Evolutionary conservation across 352 stramenopile species (phyloP).

Genomic region (Thalassiosira delicatula): DNA sequence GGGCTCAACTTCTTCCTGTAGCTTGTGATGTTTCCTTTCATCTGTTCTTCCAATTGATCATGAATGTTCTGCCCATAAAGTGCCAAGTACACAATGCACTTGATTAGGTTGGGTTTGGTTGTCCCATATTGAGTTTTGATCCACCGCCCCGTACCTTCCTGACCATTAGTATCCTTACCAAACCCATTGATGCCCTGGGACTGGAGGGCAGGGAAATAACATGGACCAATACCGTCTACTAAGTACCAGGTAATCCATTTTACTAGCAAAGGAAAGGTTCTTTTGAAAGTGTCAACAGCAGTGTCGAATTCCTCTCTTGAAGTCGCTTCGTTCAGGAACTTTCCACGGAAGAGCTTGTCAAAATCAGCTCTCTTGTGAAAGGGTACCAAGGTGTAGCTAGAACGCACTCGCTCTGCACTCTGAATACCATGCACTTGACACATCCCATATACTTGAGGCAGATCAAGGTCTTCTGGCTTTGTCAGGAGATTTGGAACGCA

Average conservation of each 20-base stretch:
- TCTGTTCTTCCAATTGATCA: not conserved
- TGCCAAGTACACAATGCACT: not conserved
- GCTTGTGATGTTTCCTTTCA: not conserved
- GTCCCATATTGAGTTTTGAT: not conserved
- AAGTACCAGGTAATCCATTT: not conserved
- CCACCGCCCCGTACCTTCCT: not conserved
- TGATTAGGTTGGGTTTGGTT: not conserved
- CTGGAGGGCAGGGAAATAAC: not conserved
- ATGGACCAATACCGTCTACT: not conserved
- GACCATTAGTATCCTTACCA: constrained; percentile 1
- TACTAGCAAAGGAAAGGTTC: not conserved
- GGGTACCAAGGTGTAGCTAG: not conserved
- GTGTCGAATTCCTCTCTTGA: not conserved
- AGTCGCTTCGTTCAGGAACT: not conserved
- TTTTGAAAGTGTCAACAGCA: not conserved
- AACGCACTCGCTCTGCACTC: not conserved
- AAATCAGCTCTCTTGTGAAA: not conserved
- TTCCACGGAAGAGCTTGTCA: not conserved
- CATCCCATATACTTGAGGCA: not conserved
- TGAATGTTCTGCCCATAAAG: not conserved
- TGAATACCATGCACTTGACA: not conserved
- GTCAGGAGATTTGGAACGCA: not conserved
- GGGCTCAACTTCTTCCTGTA: not conserved
- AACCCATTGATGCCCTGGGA: not conserved
- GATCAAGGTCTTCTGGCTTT: not conserved